Evolutionary conservation across 805 yeast species (phyloP).

Genomic region (Candida namnaoensis): DNA sequence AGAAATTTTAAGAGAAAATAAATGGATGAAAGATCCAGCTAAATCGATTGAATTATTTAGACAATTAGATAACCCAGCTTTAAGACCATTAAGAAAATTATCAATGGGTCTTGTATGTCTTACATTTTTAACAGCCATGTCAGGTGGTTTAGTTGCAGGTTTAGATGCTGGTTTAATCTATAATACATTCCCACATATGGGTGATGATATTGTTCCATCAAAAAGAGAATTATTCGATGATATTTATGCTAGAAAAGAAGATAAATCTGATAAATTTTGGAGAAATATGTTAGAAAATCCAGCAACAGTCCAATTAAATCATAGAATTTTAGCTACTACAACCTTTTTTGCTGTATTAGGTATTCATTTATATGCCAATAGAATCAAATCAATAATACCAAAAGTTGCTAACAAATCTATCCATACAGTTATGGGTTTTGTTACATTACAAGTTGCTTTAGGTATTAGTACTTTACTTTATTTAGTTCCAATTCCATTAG

Average conservation of each 20-base stretch:
- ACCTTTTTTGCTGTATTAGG: conserved; percentile 68
- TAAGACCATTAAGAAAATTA: conserved; percentile 47
- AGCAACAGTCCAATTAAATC: conserved; percentile 87
- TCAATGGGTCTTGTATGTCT: conserved; percentile 53
- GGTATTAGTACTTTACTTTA: conserved; percentile 84
- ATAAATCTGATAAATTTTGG: conserved; percentile 75
- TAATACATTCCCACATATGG: conserved; percentile 96
- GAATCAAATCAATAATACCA: conserved; percentile 48
- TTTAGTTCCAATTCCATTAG: conserved; percentile 86
- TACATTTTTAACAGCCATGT: conserved; percentile 86
- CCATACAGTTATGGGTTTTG: conserved; percentile 75
- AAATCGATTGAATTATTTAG: conserved; percentile 45
- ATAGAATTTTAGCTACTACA: conserved; percentile 75
- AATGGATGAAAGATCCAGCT: conserved; percentile 58
- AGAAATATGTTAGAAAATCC: conserved; percentile 93
- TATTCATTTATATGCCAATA: conserved; percentile 59
- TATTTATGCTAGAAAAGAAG: conserved; percentile 57
- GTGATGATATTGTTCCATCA: conserved; percentile 71
- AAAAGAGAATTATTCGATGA: conserved; percentile 71
- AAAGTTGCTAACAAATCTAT: conserved; percentile 44
- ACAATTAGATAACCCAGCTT: conserved; percentile 51
- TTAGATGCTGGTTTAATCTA: conserved; percentile 95
- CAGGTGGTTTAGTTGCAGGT: conserved; percentile 98
- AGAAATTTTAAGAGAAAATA: conserved; percentile 68
- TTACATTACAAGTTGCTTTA: conserved; percentile 68